These are phyloP conservation scores for Rhodocollybia butyracea DNA, from an alignment of 768 basidiomycete species.

Conservation along the genomic window DNA sequence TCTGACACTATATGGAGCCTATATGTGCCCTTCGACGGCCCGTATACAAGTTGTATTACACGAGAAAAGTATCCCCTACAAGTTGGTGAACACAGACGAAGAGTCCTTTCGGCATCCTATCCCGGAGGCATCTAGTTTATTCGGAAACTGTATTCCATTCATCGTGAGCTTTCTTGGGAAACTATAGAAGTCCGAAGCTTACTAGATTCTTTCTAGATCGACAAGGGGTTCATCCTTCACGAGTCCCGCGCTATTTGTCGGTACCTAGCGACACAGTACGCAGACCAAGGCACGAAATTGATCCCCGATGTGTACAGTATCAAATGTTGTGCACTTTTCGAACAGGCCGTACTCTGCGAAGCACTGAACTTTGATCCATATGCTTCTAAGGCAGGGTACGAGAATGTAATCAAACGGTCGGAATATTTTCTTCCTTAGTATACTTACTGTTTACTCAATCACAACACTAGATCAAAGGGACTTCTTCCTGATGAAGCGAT, in stretches of 20 bases:
- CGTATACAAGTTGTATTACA: conserved; percentile 48
- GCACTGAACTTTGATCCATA: conserved; percentile 43
- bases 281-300: conserved; percentile 45
- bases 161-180: conserved; percentile 30
- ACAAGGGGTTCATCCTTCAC: conserved; percentile 60
- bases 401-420: conserved; percentile 53
- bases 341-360: conserved; percentile 52
- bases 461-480: conserved; percentile 22
- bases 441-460: neutral
- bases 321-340: conserved; percentile 38
- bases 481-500: conserved; percentile 26
- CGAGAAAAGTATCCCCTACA: conserved; percentile 58
- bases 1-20: conserved; percentile 37
- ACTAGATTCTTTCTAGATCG: conserved; percentile 32
- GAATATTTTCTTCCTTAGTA: conserved; percentile 7
- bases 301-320: conserved; percentile 43
- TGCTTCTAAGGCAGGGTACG: conserved; percentile 34
- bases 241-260: conserved; percentile 61
- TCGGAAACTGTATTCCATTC: conserved; percentile 62
- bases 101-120: conserved; percentile 31
- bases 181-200: neutral
- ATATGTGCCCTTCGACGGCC: conserved; percentile 43
- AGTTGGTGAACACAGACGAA: conserved; percentile 38
- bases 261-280: conserved; percentile 56
- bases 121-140: conserved; percentile 37